Percentiles rank a stretch among this genome's conserved stretches.
Conservation (phyloP, 768 basidiomycete genomes). For the Boletus rubescentipes region DNA sequence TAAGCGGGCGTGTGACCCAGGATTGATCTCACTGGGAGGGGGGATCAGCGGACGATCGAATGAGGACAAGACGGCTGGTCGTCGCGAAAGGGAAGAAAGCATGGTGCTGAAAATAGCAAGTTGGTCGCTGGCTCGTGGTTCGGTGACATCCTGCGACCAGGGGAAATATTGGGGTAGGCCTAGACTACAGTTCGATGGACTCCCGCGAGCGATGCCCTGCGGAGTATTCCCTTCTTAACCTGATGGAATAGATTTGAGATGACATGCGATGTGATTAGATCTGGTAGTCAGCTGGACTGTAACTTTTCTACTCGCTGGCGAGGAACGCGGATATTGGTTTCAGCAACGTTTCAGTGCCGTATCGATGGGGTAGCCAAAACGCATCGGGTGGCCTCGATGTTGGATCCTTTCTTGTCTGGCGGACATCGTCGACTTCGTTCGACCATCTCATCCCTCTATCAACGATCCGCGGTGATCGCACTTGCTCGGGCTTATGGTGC, state of each 20-base stretch:
- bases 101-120: neutral
- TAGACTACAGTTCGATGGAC: neutral
- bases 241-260: neutral
- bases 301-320: neutral
- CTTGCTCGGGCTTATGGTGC: neutral
- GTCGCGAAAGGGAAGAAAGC: neutral
- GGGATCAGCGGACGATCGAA: slow-evolving; percentile 11
- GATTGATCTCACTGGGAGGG: neutral
- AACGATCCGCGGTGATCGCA: slow-evolving; percentile 16
- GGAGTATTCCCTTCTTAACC: neutral
- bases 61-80: neutral
- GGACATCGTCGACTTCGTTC: slow-evolving; percentile 17
- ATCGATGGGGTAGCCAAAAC: neutral
- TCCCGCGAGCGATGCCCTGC: neutral
- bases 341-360: too few species aligned
- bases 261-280: slow-evolving; percentile 3
- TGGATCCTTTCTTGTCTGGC: neutral
- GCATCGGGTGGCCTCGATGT: neutral
- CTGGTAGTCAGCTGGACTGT: neutral
- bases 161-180: neutral
- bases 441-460: neutral
- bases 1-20: neutral
- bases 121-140: neutral
- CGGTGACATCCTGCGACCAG: neutral
- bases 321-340: slow-evolving; percentile 16